Evolutionary conservation across 2,329 filamentous ascomycete species (phyloP).

Genomic region (Phyllosticta citribraziliensis): DNA sequence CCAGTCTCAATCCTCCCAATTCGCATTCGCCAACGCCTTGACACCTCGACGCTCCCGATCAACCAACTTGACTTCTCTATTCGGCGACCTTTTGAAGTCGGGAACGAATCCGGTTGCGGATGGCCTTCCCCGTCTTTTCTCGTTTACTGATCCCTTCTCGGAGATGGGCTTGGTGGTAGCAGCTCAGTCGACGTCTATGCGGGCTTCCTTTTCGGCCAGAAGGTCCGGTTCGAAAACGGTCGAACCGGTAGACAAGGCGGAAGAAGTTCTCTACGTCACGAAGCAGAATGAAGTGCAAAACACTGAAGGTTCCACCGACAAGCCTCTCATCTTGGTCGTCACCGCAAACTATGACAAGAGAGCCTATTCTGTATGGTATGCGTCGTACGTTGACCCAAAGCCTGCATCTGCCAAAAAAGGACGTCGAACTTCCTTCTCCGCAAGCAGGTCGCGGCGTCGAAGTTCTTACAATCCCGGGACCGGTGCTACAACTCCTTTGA

Average conservation of each 20-base stretch:
- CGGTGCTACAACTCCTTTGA: constrained; percentile 63
- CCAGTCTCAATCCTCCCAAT: constrained; percentile 4
- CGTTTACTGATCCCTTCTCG: constrained; percentile 73
- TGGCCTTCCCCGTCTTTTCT: constrained; percentile 67
- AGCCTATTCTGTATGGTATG: constrained; percentile 75
- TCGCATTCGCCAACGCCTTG: constrained; percentile 12
- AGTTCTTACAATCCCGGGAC: constrained; percentile 51
- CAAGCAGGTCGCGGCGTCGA: constrained; percentile 47
- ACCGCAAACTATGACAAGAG: constrained; percentile 70
- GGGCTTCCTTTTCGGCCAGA: constrained; percentile 18
- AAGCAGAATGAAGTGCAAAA: constrained; percentile 47
- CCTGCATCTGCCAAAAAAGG: constrained; percentile 34
- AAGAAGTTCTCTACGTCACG: constrained; percentile 79
- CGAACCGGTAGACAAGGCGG: constrained; percentile 61
- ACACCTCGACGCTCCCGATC: constrained; percentile 17
- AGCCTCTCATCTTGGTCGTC: constrained; percentile 59
- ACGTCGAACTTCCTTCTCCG: constrained; percentile 14
- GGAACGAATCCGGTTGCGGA: constrained; percentile 21
- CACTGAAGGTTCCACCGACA: constrained; percentile 31
- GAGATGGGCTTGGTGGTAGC: constrained; percentile 74
- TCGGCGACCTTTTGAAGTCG: constrained; percentile 23
- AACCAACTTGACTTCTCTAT: constrained; percentile 18
- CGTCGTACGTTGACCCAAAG: constrained; percentile 64
- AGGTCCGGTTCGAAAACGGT: constrained; percentile 25
- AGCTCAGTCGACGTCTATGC: constrained; percentile 14